Base-by-base conservation (phyloP, 2,329 filamentous ascomycete genomes). In the Aureobasidium sp. region DNA sequence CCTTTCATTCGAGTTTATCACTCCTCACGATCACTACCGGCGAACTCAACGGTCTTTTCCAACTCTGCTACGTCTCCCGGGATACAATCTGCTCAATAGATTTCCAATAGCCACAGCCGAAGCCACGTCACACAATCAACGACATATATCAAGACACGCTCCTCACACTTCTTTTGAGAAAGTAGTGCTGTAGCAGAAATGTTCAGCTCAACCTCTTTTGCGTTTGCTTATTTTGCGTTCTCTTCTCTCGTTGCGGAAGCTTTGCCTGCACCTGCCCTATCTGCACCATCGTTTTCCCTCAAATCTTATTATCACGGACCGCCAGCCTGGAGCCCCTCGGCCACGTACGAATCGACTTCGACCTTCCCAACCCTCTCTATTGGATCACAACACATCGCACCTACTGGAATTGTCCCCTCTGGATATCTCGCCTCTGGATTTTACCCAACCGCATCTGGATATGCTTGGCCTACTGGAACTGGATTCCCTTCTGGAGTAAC, bases 31-130 rank as follows among this genome's bases (percentile, higher is more conserved):
- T 56, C 60, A 44, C 43, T 62, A 62, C 79, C 17, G 76, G 76
- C 26, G 77, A 73, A 4, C 79, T 82, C 65, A 82, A 82, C 66
- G 81, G 80, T 12, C 55, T 82, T 80, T 64, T 74, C 74, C 37
- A 69, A 71, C 63, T 72, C 68, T 43, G 71, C 71, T 13, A 46
- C 53, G 50, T 55, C 39, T 47, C 50, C 60, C 48, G 32, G 51
- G 51, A 46, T 62, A 62, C 60, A 62, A 62, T 62, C 60, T 48
- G 20, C 27, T 26, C 51, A 51, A 62, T 56, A 62, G 39, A 56
- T 32, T 37, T 27, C 27, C 59, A 47, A 51, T 60, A 60, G 57
- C 46, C 57, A 60, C 57, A 60, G 37, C 57, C 57, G 57, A 5
- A 60, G 44, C 57, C 57, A 60, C 57, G 46, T 41, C 34, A 43